Conservation (phyloP, 306 rosid genomes). For the Carpinus viminea region DNA sequence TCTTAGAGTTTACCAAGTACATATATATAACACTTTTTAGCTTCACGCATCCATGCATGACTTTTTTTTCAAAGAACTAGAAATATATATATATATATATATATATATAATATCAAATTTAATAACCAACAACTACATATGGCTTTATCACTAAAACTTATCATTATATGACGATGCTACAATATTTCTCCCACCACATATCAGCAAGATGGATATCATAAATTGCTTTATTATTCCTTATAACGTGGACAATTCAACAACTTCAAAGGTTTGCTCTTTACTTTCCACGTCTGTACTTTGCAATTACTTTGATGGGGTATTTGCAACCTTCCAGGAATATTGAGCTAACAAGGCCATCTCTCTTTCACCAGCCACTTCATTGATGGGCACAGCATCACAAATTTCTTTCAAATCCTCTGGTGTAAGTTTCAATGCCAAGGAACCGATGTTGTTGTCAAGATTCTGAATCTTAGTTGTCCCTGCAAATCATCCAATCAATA, state of each 20-base stretch:
- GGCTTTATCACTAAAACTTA: too few relatives aligned
- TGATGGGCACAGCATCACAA: constrained; percentile 54
- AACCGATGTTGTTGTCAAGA: constrained; percentile 61
- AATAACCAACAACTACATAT: too few relatives aligned
- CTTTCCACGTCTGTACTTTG: background rate
- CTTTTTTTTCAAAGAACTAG: too few relatives aligned
- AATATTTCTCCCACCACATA: too few relatives aligned
- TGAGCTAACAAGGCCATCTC: constrained; percentile 33
- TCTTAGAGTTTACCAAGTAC: too few relatives aligned
- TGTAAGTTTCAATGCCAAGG: constrained; percentile 59
- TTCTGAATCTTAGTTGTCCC: constrained; percentile 65
- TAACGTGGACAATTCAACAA: background rate
- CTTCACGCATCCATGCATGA: too few relatives aligned
- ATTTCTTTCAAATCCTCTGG: constrained; percentile 51
- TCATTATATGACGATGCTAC: too few relatives aligned
- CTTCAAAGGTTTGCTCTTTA: background rate
- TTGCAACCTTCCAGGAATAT: constrained; percentile 49
- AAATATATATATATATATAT: too few relatives aligned
- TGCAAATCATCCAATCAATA: constrained; percentile 29
- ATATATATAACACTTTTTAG: too few relatives aligned
- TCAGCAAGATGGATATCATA: too few relatives aligned
- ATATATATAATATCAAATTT: too few relatives aligned
- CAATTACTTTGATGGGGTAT: constrained; percentile 50
- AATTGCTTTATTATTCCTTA: too few relatives aligned
- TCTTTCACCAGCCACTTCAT: constrained; percentile 53